These are phyloP conservation scores for Mycena sp. DNA, from an alignment of 1,284 basidiomycete genomes.

Conservation along the genomic window DNA sequence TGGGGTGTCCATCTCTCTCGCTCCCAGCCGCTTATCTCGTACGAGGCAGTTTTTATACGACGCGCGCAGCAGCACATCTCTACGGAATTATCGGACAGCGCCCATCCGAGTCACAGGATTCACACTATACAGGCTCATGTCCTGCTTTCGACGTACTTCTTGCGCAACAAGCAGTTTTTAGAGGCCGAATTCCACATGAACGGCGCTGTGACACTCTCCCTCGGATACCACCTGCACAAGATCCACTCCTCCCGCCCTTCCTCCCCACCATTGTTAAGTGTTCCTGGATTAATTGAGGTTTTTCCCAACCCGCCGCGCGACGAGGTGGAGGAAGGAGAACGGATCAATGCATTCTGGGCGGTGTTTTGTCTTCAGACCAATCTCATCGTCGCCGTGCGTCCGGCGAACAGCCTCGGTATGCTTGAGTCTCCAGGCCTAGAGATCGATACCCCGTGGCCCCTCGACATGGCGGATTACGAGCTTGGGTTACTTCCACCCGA, in stretches of 20 bases:
- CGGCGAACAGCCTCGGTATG: conserved; percentile 52
- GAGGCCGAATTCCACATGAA: conserved; percentile 28
- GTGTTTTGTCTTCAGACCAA: conserved; percentile 54
- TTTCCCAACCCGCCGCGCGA: conserved; percentile 20
- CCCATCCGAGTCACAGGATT: conserved; percentile 51
- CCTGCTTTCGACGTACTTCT: conserved; percentile 27
- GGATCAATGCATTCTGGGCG: conserved; percentile 28
- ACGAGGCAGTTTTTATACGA: conserved; percentile 28
- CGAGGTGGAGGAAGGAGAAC: conserved; percentile 27
- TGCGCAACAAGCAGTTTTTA: conserved; percentile 24
- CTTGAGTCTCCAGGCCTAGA: conserved; percentile 55
- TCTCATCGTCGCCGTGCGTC: conserved; percentile 56
- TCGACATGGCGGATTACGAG: conserved; percentile 26
- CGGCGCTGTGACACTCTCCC: conserved; percentile 23
- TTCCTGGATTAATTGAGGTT: neutral
- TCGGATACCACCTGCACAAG: conserved; percentile 26
- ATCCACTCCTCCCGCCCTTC: conserved; percentile 39
- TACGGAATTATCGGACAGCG: conserved; percentile 26
- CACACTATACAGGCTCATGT: conserved; percentile 29
- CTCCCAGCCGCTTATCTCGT: conserved; percentile 40
- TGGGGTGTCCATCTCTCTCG: conserved; percentile 37
- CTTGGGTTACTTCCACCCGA: conserved; percentile 19
- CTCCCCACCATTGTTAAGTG: conserved; percentile 24
- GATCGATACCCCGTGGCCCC: conserved; percentile 57
- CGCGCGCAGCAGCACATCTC: conserved; percentile 34